Evolutionary conservation across 1,284 basidiomycete species (phyloP).

Genomic region (Tetrapyrgos nigripes): DNA sequence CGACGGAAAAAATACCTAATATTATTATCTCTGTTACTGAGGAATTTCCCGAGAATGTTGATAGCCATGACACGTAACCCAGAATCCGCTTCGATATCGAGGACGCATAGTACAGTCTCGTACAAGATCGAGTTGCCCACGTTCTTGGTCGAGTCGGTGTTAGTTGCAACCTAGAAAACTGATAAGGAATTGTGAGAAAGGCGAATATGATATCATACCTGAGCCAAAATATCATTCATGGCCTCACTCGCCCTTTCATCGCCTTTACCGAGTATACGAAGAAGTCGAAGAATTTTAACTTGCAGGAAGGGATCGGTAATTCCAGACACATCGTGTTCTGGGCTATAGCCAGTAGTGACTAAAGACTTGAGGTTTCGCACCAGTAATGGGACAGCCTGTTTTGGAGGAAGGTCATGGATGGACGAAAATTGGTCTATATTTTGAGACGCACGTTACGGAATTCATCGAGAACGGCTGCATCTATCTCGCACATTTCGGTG

Average conservation of each 20-base stretch:
- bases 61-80: slow-evolving; percentile 99
- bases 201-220: slow-evolving; percentile 53
- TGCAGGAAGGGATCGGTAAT: slow-evolving; percentile 99
- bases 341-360: slow-evolving; percentile 96
- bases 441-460: slow-evolving; percentile 79
- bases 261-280: slow-evolving; percentile 88
- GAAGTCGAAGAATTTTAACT: slow-evolving; percentile 94
- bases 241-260: slow-evolving; percentile 90
- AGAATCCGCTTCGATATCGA: slow-evolving; percentile 97
- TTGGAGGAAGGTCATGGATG: slow-evolving; percentile 10
- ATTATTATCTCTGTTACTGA: slow-evolving; percentile 98
- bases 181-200: background rate
- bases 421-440: background rate
- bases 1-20: slow-evolving; percentile 77
- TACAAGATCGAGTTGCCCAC: slow-evolving; percentile 99
- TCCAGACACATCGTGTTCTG: slow-evolving; percentile 99
- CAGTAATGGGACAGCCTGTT: slow-evolving; percentile 88
- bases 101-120: slow-evolving; percentile 96
- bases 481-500: slow-evolving; percentile 91
- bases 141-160: slow-evolving; percentile 98
- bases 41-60: slow-evolving; percentile 98
- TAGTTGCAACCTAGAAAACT: slow-evolving; percentile 85
- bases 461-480: slow-evolving; percentile 78
- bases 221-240: slow-evolving; percentile 99
- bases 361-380: slow-evolving; percentile 96